Base-by-base conservation (phyloP, 805 yeast species). In the Blastobotrys chiropterorum region DNA sequence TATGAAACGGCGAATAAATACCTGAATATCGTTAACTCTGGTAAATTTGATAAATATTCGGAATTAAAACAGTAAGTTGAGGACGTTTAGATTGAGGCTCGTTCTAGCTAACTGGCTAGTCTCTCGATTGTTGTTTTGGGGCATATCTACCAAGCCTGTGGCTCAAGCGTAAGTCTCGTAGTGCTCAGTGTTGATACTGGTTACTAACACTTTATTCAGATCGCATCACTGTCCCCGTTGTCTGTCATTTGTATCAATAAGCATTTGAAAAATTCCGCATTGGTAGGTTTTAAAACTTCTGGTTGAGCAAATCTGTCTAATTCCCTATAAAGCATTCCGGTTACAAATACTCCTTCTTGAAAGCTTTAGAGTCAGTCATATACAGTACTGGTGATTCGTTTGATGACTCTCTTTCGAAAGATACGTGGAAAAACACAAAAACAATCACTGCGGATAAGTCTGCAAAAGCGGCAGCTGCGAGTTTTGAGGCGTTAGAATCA, bases 171-270 rank as follows among this genome's bases (percentile, higher is more conserved):
- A 55, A 26, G 64, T 48, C 8, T 22, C 5, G 8, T 15, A 3
- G 7, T 3, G 22, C 8, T 11, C 4, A 8, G 4, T 21, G n/a
- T 6, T n/a, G 22, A 17, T 30, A 16, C 52, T 51, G 34, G 52
- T 46, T 16, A 26, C 34, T 26, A 26, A 26, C 34, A 11, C 11
- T 26, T 26, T 26, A 14, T 40, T 6, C 20, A 62, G 63, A 56
- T 65, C 20, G 53, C 63, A 21, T 65, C 70, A 3, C 46, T 67
- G 53, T 66, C 68, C 13, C 67, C 70, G 2, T 57, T 65, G 19
- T 57, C 62, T 1, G 64, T 58, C 8, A 53, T 65, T 2, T 61
- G 70, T 3, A 50, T 64, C 2, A 41, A 54, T 38, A 62, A 67
- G 15, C 46, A 53, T 11, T 44, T 62, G 44, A 67, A 62, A 39